Conservation (phyloP, 257 asterid species). For the Nicotiana benthamiana region DNA sequence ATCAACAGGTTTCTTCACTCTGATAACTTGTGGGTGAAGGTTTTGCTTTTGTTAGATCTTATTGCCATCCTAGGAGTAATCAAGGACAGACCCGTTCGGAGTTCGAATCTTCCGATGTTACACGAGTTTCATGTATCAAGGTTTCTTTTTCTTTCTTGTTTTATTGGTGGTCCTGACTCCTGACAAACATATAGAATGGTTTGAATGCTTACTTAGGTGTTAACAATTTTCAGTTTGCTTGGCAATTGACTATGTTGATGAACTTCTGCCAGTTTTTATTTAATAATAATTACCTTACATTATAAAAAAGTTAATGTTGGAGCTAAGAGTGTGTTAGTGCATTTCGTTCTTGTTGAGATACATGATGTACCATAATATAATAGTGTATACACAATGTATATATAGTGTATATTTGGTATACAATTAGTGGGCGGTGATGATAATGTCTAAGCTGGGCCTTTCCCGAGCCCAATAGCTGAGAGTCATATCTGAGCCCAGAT, state of each 20-base stretch:
- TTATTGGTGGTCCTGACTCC: not conserved
- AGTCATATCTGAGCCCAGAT: no score
- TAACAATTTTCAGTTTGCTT: conserved; percentile 7
- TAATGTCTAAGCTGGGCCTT: no score
- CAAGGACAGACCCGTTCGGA: not conserved
- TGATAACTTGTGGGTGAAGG: conserved; percentile 14
- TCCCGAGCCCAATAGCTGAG: no score
- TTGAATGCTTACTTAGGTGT: conserved; percentile 5
- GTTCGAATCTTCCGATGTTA: not conserved
- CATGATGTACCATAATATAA: no score
- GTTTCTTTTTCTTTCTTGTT: not conserved
- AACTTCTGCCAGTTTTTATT: not conserved
- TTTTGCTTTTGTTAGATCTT: not conserved
- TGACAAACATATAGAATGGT: conserved; percentile 5
- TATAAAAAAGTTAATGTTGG: not conserved
- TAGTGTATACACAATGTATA: no score
- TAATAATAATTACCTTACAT: not conserved
- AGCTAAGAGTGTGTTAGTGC: not conserved
- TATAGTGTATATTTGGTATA: no score
- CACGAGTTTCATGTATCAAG: not conserved
- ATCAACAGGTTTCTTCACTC: conserved; percentile 65
- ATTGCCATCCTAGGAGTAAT: conserved; percentile 8
- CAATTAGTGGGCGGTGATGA: no score
- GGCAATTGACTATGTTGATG: not conserved
- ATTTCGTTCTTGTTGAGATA: no score